Conservation (phyloP, 257 asterid genomes). For the Przewalskia tangutica region DNA sequence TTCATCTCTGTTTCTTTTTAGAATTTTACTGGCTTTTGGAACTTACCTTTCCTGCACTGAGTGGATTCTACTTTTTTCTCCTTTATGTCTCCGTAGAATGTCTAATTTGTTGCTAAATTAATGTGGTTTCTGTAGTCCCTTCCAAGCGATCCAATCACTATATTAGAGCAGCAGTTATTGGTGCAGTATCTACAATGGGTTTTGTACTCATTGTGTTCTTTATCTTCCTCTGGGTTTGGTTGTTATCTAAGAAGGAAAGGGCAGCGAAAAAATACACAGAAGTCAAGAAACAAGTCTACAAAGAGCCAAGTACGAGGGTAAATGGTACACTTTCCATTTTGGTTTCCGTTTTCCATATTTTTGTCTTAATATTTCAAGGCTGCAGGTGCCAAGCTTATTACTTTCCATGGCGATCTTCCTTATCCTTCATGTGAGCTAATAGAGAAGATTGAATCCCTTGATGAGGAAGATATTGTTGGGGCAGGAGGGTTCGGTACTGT, state of each 20-base stretch:
- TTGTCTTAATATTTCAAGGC: neutral
- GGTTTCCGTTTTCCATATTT: neutral
- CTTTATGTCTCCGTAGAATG: neutral
- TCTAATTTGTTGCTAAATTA: neutral
- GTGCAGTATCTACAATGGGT: slow-evolving; percentile 65
- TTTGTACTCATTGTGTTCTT: slow-evolving; percentile 50
- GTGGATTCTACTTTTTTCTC: neutral
- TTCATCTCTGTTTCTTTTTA: neutral
- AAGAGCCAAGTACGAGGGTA: slow-evolving; percentile 59
- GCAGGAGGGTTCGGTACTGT: slow-evolving; percentile 99
- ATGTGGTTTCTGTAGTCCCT: slow-evolving; percentile 32
- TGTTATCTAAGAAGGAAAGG: slow-evolving; percentile 74
- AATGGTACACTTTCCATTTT: neutral
- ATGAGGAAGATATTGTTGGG: slow-evolving; percentile 85
- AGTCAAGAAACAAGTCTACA: slow-evolving; percentile 75
- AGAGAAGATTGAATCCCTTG: slow-evolving; percentile 84
- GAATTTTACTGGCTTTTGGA: neutral
- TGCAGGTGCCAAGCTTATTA: slow-evolving; percentile 79
- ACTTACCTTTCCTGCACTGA: neutral
- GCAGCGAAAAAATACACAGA: slow-evolving; percentile 75
- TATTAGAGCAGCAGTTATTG: slow-evolving; percentile 67
- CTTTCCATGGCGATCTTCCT: slow-evolving; percentile 97
- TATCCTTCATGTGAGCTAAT: slow-evolving; percentile 93
- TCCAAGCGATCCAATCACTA: slow-evolving; percentile 55
- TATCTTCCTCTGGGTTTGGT: slow-evolving; percentile 62